Conservation (phyloP, 2,329 filamentous ascomycete species). For the Fusarium euwallaceae region DNA sequence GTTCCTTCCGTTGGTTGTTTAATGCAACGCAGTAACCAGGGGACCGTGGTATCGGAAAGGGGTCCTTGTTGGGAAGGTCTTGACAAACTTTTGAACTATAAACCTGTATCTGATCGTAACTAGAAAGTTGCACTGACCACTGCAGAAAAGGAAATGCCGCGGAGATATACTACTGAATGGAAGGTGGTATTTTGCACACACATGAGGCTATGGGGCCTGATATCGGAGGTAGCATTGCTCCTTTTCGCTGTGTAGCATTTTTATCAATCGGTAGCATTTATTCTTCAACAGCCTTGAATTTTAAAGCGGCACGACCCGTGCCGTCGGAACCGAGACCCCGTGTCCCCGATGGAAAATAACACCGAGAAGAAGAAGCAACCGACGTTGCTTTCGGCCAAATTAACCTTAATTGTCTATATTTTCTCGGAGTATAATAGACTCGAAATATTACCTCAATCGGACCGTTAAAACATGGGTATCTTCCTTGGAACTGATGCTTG, state of each 20-base stretch:
- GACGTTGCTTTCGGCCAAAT: neutral
- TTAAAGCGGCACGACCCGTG: conserved; percentile 1
- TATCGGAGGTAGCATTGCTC: neutral
- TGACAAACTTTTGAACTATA: neutral
- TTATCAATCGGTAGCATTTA: neutral
- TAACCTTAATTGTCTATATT: conserved; percentile 3
- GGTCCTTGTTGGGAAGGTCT: neutral
- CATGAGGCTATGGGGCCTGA: neutral
- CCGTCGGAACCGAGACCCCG: conserved; percentile 2
- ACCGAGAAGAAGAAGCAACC: neutral
- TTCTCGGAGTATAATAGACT: neutral
- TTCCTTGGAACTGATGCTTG: neutral
- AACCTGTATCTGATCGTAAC: neutral
- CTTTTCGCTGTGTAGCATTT: neutral
- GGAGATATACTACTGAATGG: neutral
- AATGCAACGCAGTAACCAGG: neutral
- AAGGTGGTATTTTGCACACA: neutral
- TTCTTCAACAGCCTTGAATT: neutral
- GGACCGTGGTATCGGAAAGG: neutral
- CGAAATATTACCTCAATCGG: neutral
- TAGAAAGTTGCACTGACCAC: neutral
- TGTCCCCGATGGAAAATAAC: neutral
- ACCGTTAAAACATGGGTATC: neutral
- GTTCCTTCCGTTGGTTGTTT: neutral
- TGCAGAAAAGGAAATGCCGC: neutral